phyloP scores from a whole-genome alignment of 495 filamentous ascomycete genomes.

The Talaromyces stipitatus region DNA sequence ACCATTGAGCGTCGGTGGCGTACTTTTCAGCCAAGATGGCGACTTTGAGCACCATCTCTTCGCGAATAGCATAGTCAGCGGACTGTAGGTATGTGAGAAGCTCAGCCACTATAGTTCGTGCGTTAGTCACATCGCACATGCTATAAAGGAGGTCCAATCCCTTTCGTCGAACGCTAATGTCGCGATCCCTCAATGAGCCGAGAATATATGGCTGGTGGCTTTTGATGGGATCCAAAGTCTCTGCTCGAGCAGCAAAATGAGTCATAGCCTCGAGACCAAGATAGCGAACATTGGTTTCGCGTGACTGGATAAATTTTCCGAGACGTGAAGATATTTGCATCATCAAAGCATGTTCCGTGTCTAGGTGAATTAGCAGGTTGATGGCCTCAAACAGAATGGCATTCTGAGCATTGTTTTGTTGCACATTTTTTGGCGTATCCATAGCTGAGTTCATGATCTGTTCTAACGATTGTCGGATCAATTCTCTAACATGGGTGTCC shows the following conservation, averaged over 20 bases:
- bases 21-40: constrained; percentile 98
- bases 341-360: constrained; percentile 93
- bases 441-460: constrained; percentile 84
- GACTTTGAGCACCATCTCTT: constrained; percentile 99
- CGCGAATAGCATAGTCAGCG: constrained; percentile 93
- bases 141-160: constrained; percentile 96
- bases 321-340: constrained; percentile 91
- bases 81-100: constrained; percentile 90
- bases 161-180: constrained; percentile 95
- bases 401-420: constrained; percentile 99
- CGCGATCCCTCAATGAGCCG: constrained; percentile 85
- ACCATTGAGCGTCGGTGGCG: constrained; percentile 97
- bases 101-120: constrained; percentile 86
- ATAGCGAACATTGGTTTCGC: constrained; percentile 97
- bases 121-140: constrained; percentile 96
- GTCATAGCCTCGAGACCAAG: constrained; percentile 97
- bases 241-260: constrained; percentile 88
- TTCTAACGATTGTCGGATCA: constrained; percentile 87
- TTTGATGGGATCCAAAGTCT: constrained; percentile 96
- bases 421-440: constrained; percentile 95
- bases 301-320: constrained; percentile 92
- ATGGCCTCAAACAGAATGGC: constrained; percentile 98
- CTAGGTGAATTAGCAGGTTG: constrained; percentile 97
- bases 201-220: constrained; percentile 96
- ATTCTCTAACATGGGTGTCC: constrained; percentile 81